Evolutionary conservation across 176 grass and related monocot species (phyloP).

Genomic region (Raddia distichophylla): DNA sequence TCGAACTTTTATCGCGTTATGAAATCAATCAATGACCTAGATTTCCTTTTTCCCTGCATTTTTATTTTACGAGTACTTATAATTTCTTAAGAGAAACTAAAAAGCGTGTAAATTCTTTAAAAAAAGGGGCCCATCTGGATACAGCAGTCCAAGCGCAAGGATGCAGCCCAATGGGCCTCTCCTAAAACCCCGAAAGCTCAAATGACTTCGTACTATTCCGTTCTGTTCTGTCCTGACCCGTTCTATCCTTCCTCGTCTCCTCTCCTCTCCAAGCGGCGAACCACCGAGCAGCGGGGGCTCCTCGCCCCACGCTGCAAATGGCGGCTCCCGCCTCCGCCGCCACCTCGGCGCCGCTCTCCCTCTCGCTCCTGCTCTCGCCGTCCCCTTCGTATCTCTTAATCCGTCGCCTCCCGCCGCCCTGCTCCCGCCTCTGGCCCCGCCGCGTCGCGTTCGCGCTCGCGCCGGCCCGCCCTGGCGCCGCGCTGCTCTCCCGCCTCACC

Average conservation of each 20-base stretch:
- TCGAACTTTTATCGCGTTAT: no score
- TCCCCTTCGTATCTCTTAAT: background rate
- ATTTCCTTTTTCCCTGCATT: no score
- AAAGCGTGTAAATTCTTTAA: no score
- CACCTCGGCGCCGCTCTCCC: constrained; percentile 37
- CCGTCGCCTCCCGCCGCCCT: constrained; percentile 11
- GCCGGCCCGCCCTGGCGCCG: constrained; percentile 36
- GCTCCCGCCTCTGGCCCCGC: background rate
- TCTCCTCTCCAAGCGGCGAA: background rate
- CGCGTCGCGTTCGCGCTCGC: constrained; percentile 32
- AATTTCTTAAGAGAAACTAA: no score
- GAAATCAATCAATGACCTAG: no score
- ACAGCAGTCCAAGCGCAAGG: background rate
- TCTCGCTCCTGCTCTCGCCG: constrained; percentile 11
- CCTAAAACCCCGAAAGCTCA: background rate
- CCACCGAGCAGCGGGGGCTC: no score
- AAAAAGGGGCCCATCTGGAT: no score
- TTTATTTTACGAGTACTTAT: no score
- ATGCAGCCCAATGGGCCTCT: background rate
- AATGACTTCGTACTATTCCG: no score
- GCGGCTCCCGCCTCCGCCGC: constrained; percentile 42
- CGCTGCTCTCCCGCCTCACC: constrained; percentile 51
- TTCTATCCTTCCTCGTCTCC: background rate
- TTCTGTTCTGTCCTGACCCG: background rate
- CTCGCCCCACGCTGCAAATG: constrained; percentile 24